Base-by-base conservation (phyloP, 1,284 basidiomycete genomes). In the Phellinidium pouzarii region DNA sequence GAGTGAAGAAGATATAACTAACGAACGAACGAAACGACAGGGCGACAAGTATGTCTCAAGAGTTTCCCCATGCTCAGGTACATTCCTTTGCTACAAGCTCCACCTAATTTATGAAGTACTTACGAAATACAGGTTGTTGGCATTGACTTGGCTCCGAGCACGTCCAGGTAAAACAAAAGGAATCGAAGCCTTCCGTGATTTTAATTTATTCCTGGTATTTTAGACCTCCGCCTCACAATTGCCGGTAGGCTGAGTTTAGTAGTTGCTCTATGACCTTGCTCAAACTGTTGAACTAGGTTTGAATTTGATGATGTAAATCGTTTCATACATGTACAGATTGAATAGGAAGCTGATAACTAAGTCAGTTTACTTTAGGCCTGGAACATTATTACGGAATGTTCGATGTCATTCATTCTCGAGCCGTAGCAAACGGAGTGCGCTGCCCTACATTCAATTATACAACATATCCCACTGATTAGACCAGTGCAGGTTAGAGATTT, bases 21-120 rank as follows among this genome's bases (percentile, higher is more conserved):
- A 12, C 20, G 23, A 19, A 19, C 22, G 20, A 27, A 17, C 14
- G 3, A 25, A 14, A 19, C 48, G 50, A 31, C n/a, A 58, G 57
- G 57, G 50, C 51, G 19, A 56, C 56, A 34, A 54, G 50, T 12
- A 58, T 58, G 57, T 54, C 57, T 14, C 50, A 53, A 42, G 54
- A 58, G 34, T 58, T 58, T 45, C 57, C 57, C 8, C 57, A 58
- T 19, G 47, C 54, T 38, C 51, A 56, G 48, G 55, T 57, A 42
- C 25, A 46, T 23, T 27, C n/a, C 38, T 50, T 23, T 17, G 7
- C 12, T 7, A 20, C 8, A 40, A 3, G 14, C 19, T 8, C n/a
- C 37, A 40, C 12, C 2, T 14, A 34, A 34, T 6, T n/a, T 40
- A 11, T 3, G 8, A 20, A 40, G 3, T 8, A 7, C 19, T 40